These are phyloP conservation scores for Magnolia kwangsiensis DNA, from an alignment of 164 flowering plant species.

Conservation along the genomic window DNA sequence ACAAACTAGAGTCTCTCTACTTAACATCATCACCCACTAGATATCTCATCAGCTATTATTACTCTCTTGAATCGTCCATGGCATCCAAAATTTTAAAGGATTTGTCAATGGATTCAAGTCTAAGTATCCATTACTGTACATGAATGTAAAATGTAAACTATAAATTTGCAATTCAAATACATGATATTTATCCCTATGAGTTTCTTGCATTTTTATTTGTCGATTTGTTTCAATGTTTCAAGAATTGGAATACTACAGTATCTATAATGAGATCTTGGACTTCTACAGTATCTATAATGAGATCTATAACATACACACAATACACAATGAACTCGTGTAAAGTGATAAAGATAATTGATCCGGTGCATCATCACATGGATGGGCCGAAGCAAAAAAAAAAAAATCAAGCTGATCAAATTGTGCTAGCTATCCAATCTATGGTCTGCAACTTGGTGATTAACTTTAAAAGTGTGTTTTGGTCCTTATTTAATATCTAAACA, in stretches of 20 bases:
- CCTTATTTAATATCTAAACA: no score
- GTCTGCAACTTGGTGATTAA: no score
- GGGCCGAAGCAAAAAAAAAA: no score
- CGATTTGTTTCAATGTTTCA: background rate
- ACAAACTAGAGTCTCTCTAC: slow-evolving; percentile 52
- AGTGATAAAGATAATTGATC: no score
- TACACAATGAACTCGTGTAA: no score
- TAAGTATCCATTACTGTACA: background rate
- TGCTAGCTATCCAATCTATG: no score
- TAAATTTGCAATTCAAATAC: background rate
- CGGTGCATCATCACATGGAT: no score
- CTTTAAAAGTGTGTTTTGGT: no score
- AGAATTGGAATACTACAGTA: background rate
- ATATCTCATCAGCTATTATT: background rate
- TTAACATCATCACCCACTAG: slow-evolving; percentile 44
- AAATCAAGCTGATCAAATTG: no score
- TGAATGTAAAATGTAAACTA: background rate
- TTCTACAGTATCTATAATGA: no score
- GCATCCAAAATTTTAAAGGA: slow-evolving; percentile 20
- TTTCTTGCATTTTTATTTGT: background rate
- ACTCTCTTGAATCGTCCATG: background rate
- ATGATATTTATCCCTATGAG: background rate
- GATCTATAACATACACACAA: no score
- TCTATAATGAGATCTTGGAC: background rate
- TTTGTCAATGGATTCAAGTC: background rate